These are phyloP conservation scores for Stemphylium lycopersici DNA, from an alignment of 2,329 filamentous ascomycete genomes.

Conservation along the genomic window DNA sequence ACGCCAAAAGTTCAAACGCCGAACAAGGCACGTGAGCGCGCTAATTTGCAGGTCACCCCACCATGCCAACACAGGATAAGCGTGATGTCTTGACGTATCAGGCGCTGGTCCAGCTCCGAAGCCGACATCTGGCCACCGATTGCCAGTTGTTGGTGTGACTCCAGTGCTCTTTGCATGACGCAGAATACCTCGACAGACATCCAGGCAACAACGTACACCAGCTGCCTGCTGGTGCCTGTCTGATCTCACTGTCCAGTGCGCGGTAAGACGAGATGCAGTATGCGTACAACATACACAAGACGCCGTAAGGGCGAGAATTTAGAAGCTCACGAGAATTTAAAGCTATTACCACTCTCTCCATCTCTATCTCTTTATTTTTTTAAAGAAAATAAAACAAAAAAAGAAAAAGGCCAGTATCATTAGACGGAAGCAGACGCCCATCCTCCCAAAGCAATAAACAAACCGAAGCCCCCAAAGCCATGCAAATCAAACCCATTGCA, in stretches of 20 bases:
- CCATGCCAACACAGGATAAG: not conserved
- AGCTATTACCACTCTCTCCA: not conserved
- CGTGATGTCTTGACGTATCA: not conserved
- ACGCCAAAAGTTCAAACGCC: conserved; percentile 15
- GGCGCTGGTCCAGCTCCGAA: not conserved
- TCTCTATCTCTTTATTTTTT: too few relatives aligned
- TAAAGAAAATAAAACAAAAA: too few relatives aligned
- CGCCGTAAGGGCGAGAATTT: not conserved
- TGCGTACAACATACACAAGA: not conserved
- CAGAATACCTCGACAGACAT: conserved; percentile 4
- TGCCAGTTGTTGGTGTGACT: not conserved
- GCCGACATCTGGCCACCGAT: not conserved
- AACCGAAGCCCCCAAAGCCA: conserved; percentile 6
- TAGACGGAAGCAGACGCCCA: not conserved
- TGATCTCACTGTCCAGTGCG: too few relatives aligned
- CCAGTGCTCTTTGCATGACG: not conserved
- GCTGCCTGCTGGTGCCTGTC: conserved; percentile 2
- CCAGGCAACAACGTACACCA: conserved; percentile 6
- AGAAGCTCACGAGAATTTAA: not conserved
- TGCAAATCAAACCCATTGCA: conserved; percentile 45
- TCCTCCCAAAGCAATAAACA: not conserved
- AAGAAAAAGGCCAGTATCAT: too few relatives aligned
- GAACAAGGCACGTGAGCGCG: conserved; percentile 14
- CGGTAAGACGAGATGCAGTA: not conserved
- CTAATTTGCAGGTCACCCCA: not conserved